These are phyloP conservation scores for Globisporangium okanoganense DNA, from an alignment of 352 stramenopile species.

Conservation along the genomic window DNA sequence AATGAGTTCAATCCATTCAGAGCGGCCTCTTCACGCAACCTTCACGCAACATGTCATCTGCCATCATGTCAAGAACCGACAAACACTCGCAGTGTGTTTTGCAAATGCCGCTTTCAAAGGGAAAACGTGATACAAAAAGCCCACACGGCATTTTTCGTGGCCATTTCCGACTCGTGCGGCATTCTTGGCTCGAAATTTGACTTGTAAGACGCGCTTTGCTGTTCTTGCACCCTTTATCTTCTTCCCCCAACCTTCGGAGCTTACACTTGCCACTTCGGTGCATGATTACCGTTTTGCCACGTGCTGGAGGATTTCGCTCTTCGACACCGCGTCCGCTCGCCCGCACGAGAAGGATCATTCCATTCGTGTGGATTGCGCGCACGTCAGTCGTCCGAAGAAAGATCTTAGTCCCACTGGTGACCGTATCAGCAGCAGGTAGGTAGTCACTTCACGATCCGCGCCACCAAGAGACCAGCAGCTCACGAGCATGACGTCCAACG, in stretches of 20 bases:
- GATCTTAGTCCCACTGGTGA: too few relatives aligned
- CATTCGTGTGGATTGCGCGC: too few relatives aligned
- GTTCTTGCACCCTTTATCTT: background rate
- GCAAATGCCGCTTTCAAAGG: background rate
- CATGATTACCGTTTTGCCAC: slow-evolving; percentile 1
- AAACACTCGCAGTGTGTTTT: background rate
- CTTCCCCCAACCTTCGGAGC: background rate
- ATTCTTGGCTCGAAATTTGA: background rate
- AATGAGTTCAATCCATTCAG: slow-evolving; percentile 1
- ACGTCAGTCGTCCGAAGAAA: too few relatives aligned
- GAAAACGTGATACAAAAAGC: background rate
- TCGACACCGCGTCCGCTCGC: background rate
- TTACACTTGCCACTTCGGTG: background rate
- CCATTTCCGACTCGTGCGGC: background rate
- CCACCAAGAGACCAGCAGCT: background rate
- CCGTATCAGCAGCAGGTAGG: too few relatives aligned
- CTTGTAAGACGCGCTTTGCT: background rate
- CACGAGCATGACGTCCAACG: slow-evolving; percentile 9
- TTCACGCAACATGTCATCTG: background rate
- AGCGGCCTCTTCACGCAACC: background rate
- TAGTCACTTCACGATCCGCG: background rate
- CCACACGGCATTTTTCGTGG: background rate
- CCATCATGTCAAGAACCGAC: background rate
- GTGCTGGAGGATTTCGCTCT: background rate
- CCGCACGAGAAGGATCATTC: too few relatives aligned